These are phyloP conservation scores for Fusarium fujikuroi DNA, from an alignment of 2,329 filamentous ascomycete genomes.

Conservation along the genomic window DNA sequence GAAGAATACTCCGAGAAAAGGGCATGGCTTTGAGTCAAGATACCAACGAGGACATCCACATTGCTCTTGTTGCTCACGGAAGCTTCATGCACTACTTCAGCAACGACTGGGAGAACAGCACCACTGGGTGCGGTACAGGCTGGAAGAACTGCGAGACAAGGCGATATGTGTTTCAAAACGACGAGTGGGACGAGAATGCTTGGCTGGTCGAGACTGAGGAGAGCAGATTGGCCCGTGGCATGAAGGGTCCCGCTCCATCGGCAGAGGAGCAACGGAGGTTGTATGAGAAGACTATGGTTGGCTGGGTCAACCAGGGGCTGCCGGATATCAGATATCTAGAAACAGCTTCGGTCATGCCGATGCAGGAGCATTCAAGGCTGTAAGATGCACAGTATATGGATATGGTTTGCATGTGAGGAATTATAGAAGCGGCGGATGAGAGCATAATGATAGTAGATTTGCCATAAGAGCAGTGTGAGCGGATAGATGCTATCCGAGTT, in stretches of 20 bases:
- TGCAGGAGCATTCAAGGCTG: constrained; percentile 4
- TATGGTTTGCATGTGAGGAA: background rate
- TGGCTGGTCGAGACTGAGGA: constrained; percentile 31
- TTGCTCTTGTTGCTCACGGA: constrained; percentile 29
- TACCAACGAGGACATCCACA: constrained; percentile 22
- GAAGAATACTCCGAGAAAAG: constrained; percentile 25
- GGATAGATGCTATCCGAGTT: background rate
- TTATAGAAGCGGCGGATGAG: background rate
- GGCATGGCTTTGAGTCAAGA: constrained; percentile 1
- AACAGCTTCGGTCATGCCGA: constrained; percentile 12
- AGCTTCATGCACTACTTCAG: constrained; percentile 35
- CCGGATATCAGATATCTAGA: constrained; percentile 25
- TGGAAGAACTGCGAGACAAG: constrained; percentile 35
- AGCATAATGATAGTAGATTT: too few relatives aligned
- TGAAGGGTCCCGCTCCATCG: constrained; percentile 10
- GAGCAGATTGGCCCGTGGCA: constrained; percentile 16
- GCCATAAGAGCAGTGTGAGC: background rate
- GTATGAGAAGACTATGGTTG: constrained; percentile 30
- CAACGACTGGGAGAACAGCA: constrained; percentile 34
- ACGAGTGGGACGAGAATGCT: constrained; percentile 23
- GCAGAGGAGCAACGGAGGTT: constrained; percentile 17
- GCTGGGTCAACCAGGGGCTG: constrained; percentile 26
- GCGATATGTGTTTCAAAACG: constrained; percentile 24
- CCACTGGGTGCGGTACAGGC: constrained; percentile 9
- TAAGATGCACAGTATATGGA: background rate